phyloP scores from a whole-genome alignment of 768 basidiomycete genomes.

The Pholiota molesta region DNA sequence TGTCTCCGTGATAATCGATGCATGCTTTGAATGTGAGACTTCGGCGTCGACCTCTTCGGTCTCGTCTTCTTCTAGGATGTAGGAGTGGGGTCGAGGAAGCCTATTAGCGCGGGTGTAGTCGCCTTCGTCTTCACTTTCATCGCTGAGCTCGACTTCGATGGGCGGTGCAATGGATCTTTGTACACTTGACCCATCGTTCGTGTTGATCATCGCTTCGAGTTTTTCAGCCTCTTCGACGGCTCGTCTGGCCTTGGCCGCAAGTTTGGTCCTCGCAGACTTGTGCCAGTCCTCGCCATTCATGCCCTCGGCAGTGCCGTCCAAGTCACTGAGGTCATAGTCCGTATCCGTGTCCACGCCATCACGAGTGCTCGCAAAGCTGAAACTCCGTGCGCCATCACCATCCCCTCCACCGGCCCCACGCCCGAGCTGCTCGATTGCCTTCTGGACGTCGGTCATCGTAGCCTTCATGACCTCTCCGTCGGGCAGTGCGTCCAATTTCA shows the following conservation, averaged over 20 bases:
- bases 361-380: slow-evolving; percentile 74
- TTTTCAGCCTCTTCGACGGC: slow-evolving; percentile 54
- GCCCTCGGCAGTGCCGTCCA: slow-evolving; percentile 42
- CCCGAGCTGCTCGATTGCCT: slow-evolving; percentile 88
- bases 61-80: slow-evolving; percentile 76
- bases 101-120: slow-evolving; percentile 40
- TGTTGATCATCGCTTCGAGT: slow-evolving; percentile 28
- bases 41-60: slow-evolving; percentile 41
- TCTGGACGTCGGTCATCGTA: slow-evolving; percentile 88
- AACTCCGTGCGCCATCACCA: slow-evolving; percentile 65
- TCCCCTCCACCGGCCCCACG: slow-evolving; percentile 49
- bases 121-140: slow-evolving; percentile 29
- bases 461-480: slow-evolving; percentile 76
- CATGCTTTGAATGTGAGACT: slow-evolving; percentile 20
- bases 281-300: slow-evolving; percentile 59
- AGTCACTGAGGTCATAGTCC: slow-evolving; percentile 50
- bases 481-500: slow-evolving; percentile 26
- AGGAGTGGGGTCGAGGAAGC: slow-evolving; percentile 50
- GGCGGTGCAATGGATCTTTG: slow-evolving; percentile 25
- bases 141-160: slow-evolving; percentile 31
- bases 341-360: slow-evolving; percentile 62
- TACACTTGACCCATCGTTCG: slow-evolving; percentile 8
- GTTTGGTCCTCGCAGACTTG: slow-evolving; percentile 60
- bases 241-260: slow-evolving; percentile 70
- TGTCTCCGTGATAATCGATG: slow-evolving; percentile 15